phyloP scores from a whole-genome alignment of 2,329 filamentous ascomycete genomes.

The Epichloe elymi region DNA sequence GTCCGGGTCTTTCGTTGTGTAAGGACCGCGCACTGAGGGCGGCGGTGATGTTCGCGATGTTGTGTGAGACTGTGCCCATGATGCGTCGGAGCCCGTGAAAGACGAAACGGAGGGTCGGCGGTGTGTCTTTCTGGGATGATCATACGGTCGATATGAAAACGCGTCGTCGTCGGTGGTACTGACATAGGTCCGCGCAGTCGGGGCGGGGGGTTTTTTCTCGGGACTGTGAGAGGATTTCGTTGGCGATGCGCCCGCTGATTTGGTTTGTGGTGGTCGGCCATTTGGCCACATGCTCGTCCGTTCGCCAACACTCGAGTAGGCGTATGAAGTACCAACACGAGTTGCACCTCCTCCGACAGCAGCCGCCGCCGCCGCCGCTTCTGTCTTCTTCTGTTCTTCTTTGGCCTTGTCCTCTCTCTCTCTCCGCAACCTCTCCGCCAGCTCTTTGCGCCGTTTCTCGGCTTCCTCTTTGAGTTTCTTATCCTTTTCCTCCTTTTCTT shows the following conservation, averaged over 20 bases:
- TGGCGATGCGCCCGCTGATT: conserved; percentile 17
- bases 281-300: conserved; percentile 58
- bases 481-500: conserved; percentile 23
- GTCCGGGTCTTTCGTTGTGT: conserved; percentile 79
- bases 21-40: conserved; percentile 62
- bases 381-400: conserved; percentile 29
- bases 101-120: conserved; percentile 56
- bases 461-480: conserved; percentile 23
- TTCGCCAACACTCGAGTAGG: conserved; percentile 53
- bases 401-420: conserved; percentile 19
- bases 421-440: conserved; percentile 13
- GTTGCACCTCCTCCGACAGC: conserved; percentile 17
- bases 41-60: conserved; percentile 76
- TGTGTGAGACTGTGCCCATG: conserved; percentile 73
- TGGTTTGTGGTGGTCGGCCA: conserved; percentile 25
- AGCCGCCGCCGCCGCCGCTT: conserved; percentile 20
- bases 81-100: conserved; percentile 62
- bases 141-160: conserved; percentile 67
- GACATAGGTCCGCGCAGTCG: conserved; percentile 44
- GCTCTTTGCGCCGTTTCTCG: conserved; percentile 17
- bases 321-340: conserved; percentile 41
- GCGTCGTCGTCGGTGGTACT: conserved; percentile 47
- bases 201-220: conserved; percentile 30
- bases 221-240: conserved; percentile 17
- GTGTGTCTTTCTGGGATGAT: conserved; percentile 45